These are phyloP conservation scores for Thuja plicata DNA, from an alignment of 83 land plant species.

Conservation along the genomic window DNA sequence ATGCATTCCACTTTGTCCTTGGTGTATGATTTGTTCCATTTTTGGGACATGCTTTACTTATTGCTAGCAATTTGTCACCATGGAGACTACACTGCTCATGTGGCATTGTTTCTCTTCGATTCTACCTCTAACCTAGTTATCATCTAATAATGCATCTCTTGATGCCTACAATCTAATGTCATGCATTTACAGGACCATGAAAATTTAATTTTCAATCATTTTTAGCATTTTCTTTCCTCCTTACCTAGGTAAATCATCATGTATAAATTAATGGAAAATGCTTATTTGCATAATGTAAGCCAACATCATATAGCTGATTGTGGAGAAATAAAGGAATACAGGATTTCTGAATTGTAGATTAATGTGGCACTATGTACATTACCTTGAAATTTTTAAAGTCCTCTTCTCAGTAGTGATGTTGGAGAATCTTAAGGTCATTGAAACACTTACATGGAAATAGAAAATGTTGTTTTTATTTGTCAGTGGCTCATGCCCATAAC, in stretches of 20 bases:
- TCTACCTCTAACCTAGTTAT: not conserved
- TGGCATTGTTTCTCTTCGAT: not conserved
- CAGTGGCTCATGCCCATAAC: not conserved
- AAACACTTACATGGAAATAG: not conserved
- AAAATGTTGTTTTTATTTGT: not conserved
- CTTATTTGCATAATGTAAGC: not conserved
- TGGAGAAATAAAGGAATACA: not conserved
- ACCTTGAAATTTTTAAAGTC: not conserved
- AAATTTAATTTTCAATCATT: not conserved
- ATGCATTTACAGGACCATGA: not conserved
- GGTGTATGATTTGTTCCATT: too few species aligned
- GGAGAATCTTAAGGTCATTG: not conserved
- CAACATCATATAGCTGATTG: not conserved
- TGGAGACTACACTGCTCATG: too few species aligned
- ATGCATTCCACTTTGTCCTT: too few species aligned
- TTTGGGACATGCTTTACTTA: too few species aligned
- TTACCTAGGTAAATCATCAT: not conserved
- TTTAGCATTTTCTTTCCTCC: not conserved
- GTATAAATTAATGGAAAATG: not conserved
- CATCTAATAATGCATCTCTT: not conserved
- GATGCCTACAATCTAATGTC: not conserved
- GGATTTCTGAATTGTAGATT: not conserved
- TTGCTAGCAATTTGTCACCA: too few species aligned
- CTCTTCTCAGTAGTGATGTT: not conserved
- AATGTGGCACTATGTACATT: not conserved